phyloP scores from a whole-genome alignment of 2,329 filamentous ascomycete genomes.

The Botryotinia globosa region DNA sequence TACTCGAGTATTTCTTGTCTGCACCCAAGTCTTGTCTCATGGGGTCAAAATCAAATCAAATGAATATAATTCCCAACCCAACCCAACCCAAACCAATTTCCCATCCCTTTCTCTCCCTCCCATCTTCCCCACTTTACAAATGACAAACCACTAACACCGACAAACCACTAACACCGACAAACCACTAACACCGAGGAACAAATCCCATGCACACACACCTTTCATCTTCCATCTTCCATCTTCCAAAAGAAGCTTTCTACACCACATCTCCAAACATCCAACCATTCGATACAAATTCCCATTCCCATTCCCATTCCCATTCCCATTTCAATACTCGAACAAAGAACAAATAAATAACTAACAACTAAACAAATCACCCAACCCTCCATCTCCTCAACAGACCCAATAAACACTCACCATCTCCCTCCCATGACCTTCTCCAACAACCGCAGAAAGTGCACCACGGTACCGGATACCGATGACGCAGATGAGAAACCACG shows the following conservation, averaged over 20 bases:
- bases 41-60: too few species aligned
- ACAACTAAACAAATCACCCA: neutral
- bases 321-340: too few species aligned
- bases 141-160: too few species aligned
- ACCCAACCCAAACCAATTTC: too few species aligned
- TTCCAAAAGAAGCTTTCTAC: neutral
- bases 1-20: too few species aligned
- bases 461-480: neutral
- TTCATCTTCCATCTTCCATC: slow-evolving; percentile 1
- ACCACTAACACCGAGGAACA: neutral
- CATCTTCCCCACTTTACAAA: too few species aligned
- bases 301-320: too few species aligned
- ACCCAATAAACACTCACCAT: neutral
- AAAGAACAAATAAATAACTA: neutral
- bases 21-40: too few species aligned
- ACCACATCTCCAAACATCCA: neutral
- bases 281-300: neutral
- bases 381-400: neutral
- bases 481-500: neutral
- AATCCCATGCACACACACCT: neutral
- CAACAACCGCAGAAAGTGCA: neutral
- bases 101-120: too few species aligned
- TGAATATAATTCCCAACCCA: too few species aligned
- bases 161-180: too few species aligned
- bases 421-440: neutral